Conservation (phyloP, 331 rosid species). For the Spiraea crenata region DNA sequence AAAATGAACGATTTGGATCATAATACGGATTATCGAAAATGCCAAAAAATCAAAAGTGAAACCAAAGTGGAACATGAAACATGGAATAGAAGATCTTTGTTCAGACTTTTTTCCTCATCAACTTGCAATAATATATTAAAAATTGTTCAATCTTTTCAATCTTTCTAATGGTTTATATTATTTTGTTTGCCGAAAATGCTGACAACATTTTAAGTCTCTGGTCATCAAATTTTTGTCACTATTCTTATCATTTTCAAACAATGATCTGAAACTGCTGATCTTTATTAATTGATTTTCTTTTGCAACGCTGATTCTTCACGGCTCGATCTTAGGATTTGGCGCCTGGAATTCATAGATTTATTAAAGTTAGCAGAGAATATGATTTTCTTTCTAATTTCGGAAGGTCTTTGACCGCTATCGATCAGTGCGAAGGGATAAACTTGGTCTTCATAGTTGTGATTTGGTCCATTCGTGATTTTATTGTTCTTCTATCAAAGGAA, state of each 20-base stretch:
- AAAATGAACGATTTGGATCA: no score
- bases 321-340: neutral
- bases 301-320: constrained; percentile 13
- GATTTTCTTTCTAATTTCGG: neutral
- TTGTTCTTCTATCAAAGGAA: no score
- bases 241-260: neutral
- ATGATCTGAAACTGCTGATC: neutral
- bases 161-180: neutral
- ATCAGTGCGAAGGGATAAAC: neutral
- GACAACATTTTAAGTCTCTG: constrained; percentile 11
- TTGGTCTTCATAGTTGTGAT: neutral
- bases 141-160: neutral
- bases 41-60: no score
- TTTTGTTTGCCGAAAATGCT: constrained; percentile 20
- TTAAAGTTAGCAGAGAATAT: neutral
- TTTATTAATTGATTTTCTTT: neutral
- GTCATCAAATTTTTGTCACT: neutral
- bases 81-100: no score
- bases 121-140: constrained; percentile 1
- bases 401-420: neutral
- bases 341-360: neutral
- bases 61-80: no score
- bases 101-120: neutral
- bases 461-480: neutral
- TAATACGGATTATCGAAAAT: no score